Evolutionary conservation across 371 early-diverging fungal genomes (phyloP).

Genomic region (Mortierella sp.): DNA sequence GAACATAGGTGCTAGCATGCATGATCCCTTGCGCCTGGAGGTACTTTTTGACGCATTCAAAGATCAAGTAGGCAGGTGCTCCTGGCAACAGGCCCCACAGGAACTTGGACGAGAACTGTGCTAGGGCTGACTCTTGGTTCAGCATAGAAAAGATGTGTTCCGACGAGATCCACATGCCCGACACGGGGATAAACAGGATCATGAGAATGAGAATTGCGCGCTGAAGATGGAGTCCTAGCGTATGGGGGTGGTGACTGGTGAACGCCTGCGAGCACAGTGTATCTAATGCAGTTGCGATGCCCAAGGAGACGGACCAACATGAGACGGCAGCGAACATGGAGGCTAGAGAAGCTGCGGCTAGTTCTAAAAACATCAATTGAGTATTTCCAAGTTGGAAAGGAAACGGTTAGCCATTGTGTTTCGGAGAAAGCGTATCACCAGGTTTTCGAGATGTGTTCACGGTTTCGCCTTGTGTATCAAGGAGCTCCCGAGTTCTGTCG

Average conservation of each 20-base stretch:
- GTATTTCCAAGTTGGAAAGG: too few relatives aligned
- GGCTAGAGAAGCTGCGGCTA: constrained; percentile 83
- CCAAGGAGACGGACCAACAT: constrained; percentile 83
- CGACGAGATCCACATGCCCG: constrained; percentile 80
- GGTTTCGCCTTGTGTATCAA: too few relatives aligned
- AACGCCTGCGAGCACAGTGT: constrained; percentile 90
- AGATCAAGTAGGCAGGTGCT: constrained; percentile 77
- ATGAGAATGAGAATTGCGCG: constrained; percentile 81
- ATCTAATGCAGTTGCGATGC: constrained; percentile 86
- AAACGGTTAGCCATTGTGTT: too few relatives aligned
- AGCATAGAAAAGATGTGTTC: constrained; percentile 59
- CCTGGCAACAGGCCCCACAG: constrained; percentile 75
- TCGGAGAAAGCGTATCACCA: too few relatives aligned
- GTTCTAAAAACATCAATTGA: too few relatives aligned
- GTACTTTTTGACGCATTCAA: constrained; percentile 84
- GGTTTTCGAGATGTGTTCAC: too few relatives aligned
- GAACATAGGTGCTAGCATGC: constrained; percentile 80
- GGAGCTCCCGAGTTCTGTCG: too few relatives aligned
- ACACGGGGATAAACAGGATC: constrained; percentile 75
- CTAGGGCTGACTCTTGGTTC: constrained; percentile 68
- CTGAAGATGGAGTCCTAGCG: constrained; percentile 85
- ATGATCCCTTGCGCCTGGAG: constrained; percentile 87
- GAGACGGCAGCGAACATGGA: constrained; percentile 87
- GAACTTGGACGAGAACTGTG: constrained; percentile 66
- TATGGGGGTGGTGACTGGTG: constrained; percentile 75